phyloP scores from a whole-genome alignment of 768 basidiomycete genomes.

The Infundibulicybe gibba region DNA sequence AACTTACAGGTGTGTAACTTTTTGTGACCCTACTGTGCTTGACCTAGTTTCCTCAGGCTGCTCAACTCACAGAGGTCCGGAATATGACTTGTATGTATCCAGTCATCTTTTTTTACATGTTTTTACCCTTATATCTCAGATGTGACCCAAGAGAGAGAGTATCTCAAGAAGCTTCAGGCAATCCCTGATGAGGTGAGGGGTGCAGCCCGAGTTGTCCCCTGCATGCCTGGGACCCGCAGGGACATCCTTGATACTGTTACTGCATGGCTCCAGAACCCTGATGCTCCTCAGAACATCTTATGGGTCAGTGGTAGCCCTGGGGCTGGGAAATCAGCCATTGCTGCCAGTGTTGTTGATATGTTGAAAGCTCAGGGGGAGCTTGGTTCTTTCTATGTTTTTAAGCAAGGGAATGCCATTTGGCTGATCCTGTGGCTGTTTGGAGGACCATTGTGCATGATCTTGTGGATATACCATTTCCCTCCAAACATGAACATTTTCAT shows the following conservation, averaged over 20 bases:
- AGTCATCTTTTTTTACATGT: too few species aligned
- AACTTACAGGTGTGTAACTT: too few species aligned
- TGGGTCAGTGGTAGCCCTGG: not conserved
- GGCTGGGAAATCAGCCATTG: not conserved
- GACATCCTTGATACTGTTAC: not conserved
- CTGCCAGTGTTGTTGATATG: conserved; percentile 10
- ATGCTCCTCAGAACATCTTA: not conserved
- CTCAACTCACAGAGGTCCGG: too few species aligned
- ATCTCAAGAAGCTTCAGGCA: too few species aligned
- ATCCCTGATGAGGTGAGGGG: too few species aligned
- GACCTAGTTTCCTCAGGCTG: too few species aligned
- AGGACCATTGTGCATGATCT: conserved; percentile 8
- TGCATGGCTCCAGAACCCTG: not conserved
- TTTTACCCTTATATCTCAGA: too few species aligned
- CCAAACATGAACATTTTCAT: not conserved
- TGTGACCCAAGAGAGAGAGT: too few species aligned
- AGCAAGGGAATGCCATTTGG: conserved; percentile 3
- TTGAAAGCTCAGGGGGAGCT: conserved; percentile 10
- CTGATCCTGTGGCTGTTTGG: conserved; percentile 6
- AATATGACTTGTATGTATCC: too few species aligned
- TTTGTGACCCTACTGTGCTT: too few species aligned
- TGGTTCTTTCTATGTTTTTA: conserved; percentile 14
- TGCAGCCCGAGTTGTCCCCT: too few species aligned
- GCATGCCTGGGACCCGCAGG: not conserved
- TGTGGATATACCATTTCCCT: too few species aligned